Evolutionary conservation across 257 asterid species (phyloP), one percentile per base, ranked within the genome.

Genomic region (Salvia rosmarinus): DNA sequence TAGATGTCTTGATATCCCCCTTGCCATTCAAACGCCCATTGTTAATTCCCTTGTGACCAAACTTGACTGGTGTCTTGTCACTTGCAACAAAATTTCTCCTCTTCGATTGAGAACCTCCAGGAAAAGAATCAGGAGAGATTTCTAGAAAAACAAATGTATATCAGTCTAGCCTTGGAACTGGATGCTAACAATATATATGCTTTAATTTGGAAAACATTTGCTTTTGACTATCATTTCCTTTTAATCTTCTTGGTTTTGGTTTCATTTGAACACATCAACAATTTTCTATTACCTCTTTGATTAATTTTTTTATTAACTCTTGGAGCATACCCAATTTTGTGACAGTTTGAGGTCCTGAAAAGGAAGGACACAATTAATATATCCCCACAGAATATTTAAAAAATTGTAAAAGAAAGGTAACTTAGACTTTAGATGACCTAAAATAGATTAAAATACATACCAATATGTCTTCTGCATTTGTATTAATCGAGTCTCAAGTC

Each of bases 261-360:
- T 61, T 49, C 11, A 46, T 5, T 39, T 21, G 49, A 66, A 23
- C 51, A 43, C 35, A 34, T 71, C 32, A 17, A 67, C 23, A 10
- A 25, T n/a, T 39, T 42, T 66, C 10, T 35, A 20, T 78, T 85
- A 88, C 92, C 97, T 85, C 69, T 75, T 71, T 76, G 86, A 49
- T 58, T 21, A 62, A 67, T 32, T 10, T 77, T 85, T 83, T 77
- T 91, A 64, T 11, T 44, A 68, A 76, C 60, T 28, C 96, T 82
- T 10, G 91, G 87, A 75, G 96, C 90, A 87, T 95, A 95, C 75
- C 99, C 99, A 81, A 95, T 95, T 79, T 80, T 82, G 80, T 89
- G 95, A 79, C 94, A 88, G 68, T 85, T 58, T 43, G 80, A 32
- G 28, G 88, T 7, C 99, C 99, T 95, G 86, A 71, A 71, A 77